A percentile compares a stretch with the other conserved stretches of the same genome.
These are phyloP conservation scores for Neolentinus lepideus DNA, from an alignment of 1,284 basidiomycete genomes.

Conservation along the genomic window DNA sequence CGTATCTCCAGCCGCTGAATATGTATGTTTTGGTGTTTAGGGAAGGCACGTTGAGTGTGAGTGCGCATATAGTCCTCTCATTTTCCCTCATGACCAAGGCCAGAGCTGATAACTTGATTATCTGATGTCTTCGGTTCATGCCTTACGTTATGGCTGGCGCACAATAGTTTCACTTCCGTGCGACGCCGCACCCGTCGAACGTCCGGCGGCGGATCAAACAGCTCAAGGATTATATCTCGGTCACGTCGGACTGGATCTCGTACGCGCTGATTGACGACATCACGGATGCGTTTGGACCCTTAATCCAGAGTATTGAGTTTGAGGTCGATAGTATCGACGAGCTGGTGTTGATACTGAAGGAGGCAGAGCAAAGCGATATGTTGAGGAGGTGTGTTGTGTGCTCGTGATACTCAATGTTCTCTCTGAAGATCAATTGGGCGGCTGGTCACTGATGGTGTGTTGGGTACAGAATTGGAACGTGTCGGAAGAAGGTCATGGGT, in stretches of 20 bases:
- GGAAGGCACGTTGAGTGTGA: constrained; percentile 90
- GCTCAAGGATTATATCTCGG: constrained; percentile 98
- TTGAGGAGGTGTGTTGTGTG: constrained; percentile 38
- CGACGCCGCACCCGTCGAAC: constrained; percentile 96
- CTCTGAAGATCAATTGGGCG: constrained; percentile 1
- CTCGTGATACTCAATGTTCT: too few relatives aligned
- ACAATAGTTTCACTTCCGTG: constrained; percentile 94
- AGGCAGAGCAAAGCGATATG: constrained; percentile 79
- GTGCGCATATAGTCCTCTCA: constrained; percentile 19
- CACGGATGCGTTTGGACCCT: constrained; percentile 97
- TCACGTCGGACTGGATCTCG: constrained; percentile 99
- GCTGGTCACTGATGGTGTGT: neutral
- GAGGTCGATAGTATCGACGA: constrained; percentile 99
- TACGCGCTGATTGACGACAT: constrained; percentile 99
- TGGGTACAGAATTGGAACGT: constrained; percentile 82
- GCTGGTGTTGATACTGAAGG: constrained; percentile 92
- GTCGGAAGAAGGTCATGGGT: constrained; percentile 99
- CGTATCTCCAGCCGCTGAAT: constrained; percentile 96
- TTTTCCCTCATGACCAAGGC: too few relatives aligned
- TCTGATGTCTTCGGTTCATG: too few relatives aligned
- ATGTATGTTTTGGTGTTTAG: constrained; percentile 99
- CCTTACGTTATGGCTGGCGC: too few relatives aligned
- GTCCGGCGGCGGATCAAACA: constrained; percentile 98
- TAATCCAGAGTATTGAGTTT: constrained; percentile 98
- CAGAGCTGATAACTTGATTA: constrained; percentile 2